Evolutionary conservation across 495 filamentous ascomycete genomes (phyloP).

Genomic region (Penicillium diatomitis): DNA sequence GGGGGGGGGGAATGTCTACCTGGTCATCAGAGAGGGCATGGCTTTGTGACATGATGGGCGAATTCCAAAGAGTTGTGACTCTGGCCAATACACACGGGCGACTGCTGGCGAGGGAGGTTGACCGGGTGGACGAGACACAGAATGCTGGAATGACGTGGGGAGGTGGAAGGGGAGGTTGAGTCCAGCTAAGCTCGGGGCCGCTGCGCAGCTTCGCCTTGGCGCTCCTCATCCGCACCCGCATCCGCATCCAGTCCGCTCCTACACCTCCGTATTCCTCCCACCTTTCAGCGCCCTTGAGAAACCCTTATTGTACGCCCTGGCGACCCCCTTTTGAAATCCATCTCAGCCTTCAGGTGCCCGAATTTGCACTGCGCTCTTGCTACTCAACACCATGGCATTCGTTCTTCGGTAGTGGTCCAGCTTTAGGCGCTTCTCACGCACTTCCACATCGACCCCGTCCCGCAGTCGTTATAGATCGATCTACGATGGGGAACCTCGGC

Average conservation of each 20-base stretch:
- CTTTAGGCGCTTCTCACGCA: slow-evolving; percentile 12
- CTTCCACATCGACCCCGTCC: slow-evolving; percentile 1
- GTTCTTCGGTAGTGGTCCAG: slow-evolving; percentile 10
- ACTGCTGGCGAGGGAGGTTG: slow-evolving; percentile 1
- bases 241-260: slow-evolving; percentile 15
- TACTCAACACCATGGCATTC: slow-evolving; percentile 17
- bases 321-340: not conserved
- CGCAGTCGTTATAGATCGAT: slow-evolving; percentile 24
- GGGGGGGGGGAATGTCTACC: slow-evolving; percentile 24
- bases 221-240: slow-evolving; percentile 1
- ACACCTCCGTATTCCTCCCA: slow-evolving; percentile 1
- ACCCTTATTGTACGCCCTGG: not conserved
- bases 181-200: slow-evolving; percentile 20
- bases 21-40: slow-evolving; percentile 97
- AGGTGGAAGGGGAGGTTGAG: slow-evolving; percentile 10
- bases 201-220: slow-evolving; percentile 15
- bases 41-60: slow-evolving; percentile 70
- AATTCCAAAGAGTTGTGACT: slow-evolving; percentile 7
- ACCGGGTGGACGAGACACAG: slow-evolving; percentile 1
- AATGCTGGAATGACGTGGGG: slow-evolving; percentile 17
- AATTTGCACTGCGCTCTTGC: not conserved
- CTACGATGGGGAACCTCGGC: slow-evolving; percentile 63
- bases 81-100: not conserved
- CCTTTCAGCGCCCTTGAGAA: too few relatives aligned
- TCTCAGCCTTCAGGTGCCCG: not conserved